phyloP scores from a whole-genome alignment of 176 grass and related monocot species.

The Bonia amplexicaulis region DNA sequence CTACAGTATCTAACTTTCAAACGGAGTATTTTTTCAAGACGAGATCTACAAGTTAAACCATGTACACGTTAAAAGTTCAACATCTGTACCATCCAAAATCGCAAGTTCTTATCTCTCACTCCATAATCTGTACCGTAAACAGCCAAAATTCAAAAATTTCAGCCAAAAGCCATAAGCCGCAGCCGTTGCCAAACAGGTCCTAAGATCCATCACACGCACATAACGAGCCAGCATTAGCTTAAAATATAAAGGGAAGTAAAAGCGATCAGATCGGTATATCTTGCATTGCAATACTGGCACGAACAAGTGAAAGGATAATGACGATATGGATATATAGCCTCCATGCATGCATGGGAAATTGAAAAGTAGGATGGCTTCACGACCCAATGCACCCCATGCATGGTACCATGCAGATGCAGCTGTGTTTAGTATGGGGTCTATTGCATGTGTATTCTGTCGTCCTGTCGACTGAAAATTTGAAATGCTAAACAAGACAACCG shows the following conservation, averaged over 20 bases:
- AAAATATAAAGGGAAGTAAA: background rate
- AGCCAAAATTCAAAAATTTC: no score
- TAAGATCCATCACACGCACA: background rate
- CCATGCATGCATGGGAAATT: background rate
- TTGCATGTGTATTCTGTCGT: background rate
- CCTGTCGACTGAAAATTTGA: background rate
- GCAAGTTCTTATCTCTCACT: no score
- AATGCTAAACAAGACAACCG: no score
- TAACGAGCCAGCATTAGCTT: background rate
- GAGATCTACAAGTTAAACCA: no score
- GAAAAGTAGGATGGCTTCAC: background rate
- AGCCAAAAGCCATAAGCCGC: no score
- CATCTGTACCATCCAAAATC: no score
- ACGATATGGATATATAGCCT: background rate
- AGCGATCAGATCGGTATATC: background rate
- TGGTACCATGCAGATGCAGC: background rate
- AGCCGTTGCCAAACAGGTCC: no score
- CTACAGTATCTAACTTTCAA: no score
- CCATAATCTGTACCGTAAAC: no score
- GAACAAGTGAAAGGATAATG: background rate
- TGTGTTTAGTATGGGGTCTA: background rate
- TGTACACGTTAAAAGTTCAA: no score
- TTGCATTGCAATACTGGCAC: background rate
- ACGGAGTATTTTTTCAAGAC: no score
- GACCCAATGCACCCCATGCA: background rate